Percentiles rank a stretch among this genome's conserved stretches.
These are phyloP conservation scores for Coemansia sp. DNA, from an alignment of 192 early-diverging fungal genomes.

Conservation along the genomic window DNA sequence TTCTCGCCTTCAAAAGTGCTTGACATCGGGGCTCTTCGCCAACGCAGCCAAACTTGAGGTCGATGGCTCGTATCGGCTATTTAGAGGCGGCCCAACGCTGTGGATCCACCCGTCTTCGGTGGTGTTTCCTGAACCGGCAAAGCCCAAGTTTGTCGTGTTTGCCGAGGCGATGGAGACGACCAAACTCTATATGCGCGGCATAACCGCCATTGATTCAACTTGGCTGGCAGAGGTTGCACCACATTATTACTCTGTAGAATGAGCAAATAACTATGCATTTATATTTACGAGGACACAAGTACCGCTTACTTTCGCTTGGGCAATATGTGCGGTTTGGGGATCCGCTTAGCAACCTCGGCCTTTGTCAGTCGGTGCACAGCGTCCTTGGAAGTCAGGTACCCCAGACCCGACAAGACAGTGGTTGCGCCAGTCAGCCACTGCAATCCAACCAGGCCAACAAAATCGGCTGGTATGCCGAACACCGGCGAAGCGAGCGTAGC, in stretches of 20 bases:
- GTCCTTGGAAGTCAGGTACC: constrained; percentile 72
- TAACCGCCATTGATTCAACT: constrained; percentile 79
- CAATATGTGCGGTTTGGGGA: constrained; percentile 37
- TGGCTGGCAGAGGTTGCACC: constrained; percentile 77
- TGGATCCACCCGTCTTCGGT: constrained; percentile 85
- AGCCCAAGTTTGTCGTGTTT: constrained; percentile 85
- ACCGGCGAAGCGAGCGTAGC: constrained; percentile 71
- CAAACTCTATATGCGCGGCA: constrained; percentile 82
- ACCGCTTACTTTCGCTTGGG: constrained; percentile 20
- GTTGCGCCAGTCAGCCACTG: constrained; percentile 64
- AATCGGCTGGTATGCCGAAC: constrained; percentile 61
- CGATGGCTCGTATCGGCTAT: constrained; percentile 80
- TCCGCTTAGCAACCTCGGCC: constrained; percentile 46
- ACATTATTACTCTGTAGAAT: constrained; percentile 62
- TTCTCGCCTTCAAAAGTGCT: constrained; percentile 73
- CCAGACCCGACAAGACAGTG: constrained; percentile 77
- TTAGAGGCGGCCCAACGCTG: constrained; percentile 76
- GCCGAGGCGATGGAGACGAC: constrained; percentile 85
- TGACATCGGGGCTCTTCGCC: constrained; percentile 90
- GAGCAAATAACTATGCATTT: constrained; percentile 1
- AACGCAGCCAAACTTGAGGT: constrained; percentile 77
- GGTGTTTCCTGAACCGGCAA: constrained; percentile 60
- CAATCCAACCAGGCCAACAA: constrained; percentile 58
- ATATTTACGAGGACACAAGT: not conserved
- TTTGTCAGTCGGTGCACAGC: constrained; percentile 67